phyloP scores from a whole-genome alignment of 129 eudicot species.

The Centella asiatica region DNA sequence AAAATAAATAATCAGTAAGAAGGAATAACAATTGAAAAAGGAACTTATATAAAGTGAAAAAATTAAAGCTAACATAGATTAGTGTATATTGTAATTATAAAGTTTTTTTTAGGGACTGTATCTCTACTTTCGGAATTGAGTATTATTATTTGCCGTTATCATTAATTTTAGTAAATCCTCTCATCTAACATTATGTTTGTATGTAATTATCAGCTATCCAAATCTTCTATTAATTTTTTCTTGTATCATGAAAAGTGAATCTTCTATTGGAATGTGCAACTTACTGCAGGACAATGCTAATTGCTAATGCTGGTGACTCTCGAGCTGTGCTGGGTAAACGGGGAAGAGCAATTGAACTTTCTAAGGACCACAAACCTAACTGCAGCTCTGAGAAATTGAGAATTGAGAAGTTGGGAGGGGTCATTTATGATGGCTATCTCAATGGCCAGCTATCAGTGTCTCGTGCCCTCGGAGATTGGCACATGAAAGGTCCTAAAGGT shows the following conservation, averaged over 20 bases:
- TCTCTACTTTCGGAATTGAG: no score
- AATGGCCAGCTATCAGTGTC: slow-evolving; percentile 84
- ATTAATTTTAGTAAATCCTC: background rate
- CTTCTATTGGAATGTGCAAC: background rate
- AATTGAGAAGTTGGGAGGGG: slow-evolving; percentile 77
- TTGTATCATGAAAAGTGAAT: background rate
- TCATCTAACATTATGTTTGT: background rate
- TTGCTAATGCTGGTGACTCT: slow-evolving; percentile 91
- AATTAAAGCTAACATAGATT: no score
- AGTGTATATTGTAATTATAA: no score
- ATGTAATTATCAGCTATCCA: background rate
- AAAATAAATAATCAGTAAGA: no score
- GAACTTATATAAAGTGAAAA: no score
- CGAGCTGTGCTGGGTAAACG: slow-evolving; percentile 85
- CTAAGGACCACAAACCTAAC: slow-evolving; percentile 82
- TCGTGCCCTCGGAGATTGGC: slow-evolving; percentile 92
- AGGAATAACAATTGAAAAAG: no score
- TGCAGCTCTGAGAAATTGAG: slow-evolving; percentile 65
- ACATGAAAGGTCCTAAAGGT: slow-evolving; percentile 83
- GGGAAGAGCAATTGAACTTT: slow-evolving; percentile 76
- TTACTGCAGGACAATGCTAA: slow-evolving; percentile 51
- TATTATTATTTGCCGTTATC: background rate
- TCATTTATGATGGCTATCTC: slow-evolving; percentile 71
- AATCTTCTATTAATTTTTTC: background rate
- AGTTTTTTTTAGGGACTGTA: no score